A percentile compares a stretch with the other conserved stretches of the same genome.
Conservation (phyloP, 371 early-diverging fungal species). For the Fennellomyces sp. region DNA sequence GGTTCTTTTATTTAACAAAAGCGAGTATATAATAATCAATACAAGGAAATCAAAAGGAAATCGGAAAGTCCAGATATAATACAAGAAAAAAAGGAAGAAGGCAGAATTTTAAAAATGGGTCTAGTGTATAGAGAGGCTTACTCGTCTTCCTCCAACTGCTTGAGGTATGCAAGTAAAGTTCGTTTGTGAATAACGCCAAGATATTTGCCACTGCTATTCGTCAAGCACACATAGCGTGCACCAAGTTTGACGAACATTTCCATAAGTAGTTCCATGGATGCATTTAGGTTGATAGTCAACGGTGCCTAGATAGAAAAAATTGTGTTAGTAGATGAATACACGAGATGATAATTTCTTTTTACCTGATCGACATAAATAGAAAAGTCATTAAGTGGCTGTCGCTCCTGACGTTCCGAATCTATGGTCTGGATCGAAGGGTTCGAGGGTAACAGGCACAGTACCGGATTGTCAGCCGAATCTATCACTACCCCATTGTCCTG, state of each 20-base stretch:
- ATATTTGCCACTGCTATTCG: constrained; percentile 57
- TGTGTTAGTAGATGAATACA: not conserved
- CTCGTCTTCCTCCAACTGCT: constrained; percentile 55
- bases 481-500: not conserved
- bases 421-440: not conserved
- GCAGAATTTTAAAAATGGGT: too few relatives aligned
- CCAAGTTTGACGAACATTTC: constrained; percentile 89
- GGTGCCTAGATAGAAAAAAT: constrained; percentile 63
- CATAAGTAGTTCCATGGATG: constrained; percentile 86
- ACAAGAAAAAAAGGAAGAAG: not conserved
- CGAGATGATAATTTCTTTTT: not conserved
- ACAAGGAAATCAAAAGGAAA: too few relatives aligned
- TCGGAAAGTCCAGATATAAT: too few relatives aligned
- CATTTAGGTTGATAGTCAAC: constrained; percentile 67
- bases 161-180: constrained; percentile 66
- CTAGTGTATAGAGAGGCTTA: not conserved
- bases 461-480: not conserved
- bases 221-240: constrained; percentile 64
- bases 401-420: constrained; percentile 1
- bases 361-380: constrained; percentile 78
- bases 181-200: constrained; percentile 83
- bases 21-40: too few relatives aligned
- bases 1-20: too few relatives aligned
- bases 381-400: constrained; percentile 54
- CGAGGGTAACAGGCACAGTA: not conserved